These are phyloP conservation scores for Viridothelium virens DNA, from an alignment of 495 filamentous ascomycete genomes.

Conservation along the genomic window DNA sequence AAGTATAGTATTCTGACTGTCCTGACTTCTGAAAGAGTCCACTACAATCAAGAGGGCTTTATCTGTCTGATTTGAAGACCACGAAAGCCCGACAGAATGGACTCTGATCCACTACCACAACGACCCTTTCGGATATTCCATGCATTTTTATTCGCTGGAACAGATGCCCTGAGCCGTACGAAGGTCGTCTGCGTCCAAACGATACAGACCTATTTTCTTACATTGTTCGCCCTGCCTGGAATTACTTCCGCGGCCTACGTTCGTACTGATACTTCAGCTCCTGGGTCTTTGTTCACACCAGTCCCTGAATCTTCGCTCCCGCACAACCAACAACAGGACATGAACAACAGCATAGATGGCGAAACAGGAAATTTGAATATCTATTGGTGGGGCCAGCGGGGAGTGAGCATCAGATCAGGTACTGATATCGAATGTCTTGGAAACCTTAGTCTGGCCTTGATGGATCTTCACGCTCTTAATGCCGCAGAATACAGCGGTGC, in stretches of 20 bases:
- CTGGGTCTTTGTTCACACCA: neutral
- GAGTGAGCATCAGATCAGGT: slow-evolving; percentile 9
- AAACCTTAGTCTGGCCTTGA: slow-evolving; percentile 19
- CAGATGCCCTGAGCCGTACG: too few relatives aligned
- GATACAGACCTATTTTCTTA: too few relatives aligned
- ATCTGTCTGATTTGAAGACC: too few relatives aligned
- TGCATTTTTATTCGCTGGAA: too few relatives aligned
- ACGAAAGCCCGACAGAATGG: too few relatives aligned
- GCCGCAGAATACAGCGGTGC: slow-evolving; percentile 16
- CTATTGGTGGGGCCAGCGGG: slow-evolving; percentile 3
- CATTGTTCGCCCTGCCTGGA: neutral
- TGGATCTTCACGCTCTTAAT: slow-evolving; percentile 11
- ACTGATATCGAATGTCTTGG: slow-evolving; percentile 15
- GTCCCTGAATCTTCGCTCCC: neutral
- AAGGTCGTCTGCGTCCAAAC: too few relatives aligned
- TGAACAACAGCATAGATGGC: neutral
- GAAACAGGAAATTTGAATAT: neutral
- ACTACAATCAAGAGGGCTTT: too few relatives aligned
- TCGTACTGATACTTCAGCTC: slow-evolving; percentile 8
- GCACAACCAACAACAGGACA: neutral
- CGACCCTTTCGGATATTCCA: too few relatives aligned
- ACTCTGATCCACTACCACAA: too few relatives aligned
- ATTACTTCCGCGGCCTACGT: slow-evolving; percentile 1
- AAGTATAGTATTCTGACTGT: too few relatives aligned
- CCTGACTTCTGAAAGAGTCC: too few relatives aligned